These are phyloP conservation scores for Heterobasidion irregulare DNA, from an alignment of 1,284 basidiomycete genomes.

Conservation along the genomic window DNA sequence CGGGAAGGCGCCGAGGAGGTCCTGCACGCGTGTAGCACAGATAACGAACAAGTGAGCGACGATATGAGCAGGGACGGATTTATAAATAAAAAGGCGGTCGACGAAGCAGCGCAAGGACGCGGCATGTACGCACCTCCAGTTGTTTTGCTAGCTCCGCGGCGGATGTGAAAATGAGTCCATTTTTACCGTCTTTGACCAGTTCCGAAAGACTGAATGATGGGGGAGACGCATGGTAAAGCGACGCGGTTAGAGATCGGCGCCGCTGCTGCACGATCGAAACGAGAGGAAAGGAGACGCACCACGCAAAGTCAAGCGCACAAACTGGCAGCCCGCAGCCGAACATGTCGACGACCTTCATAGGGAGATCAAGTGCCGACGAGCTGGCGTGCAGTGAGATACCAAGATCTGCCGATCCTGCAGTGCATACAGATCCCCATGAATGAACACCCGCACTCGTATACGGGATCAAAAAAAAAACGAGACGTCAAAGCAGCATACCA, in stretches of 20 bases:
- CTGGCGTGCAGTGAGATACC: conserved; percentile 90
- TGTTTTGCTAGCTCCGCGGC: conserved; percentile 66
- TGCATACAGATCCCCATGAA: not conserved
- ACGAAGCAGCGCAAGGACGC: not conserved
- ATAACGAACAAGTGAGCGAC: not conserved
- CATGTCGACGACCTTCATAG: conserved; percentile 99
- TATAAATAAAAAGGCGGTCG: conserved; percentile 3
- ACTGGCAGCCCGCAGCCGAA: conserved; percentile 95
- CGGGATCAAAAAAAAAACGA: not conserved
- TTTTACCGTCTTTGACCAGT: conserved; percentile 76
- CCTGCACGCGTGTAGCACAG: conserved; percentile 26
- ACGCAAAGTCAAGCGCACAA: conserved; percentile 82
- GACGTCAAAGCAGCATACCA: conserved; percentile 31
- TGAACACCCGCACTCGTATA: not conserved
- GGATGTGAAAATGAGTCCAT: conserved; percentile 75
- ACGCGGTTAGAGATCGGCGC: not conserved
- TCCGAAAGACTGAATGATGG: conserved; percentile 58
- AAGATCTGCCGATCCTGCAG: conserved; percentile 82
- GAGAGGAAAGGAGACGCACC: conserved; percentile 38
- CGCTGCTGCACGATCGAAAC: not conserved
- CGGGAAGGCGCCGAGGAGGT: conserved; percentile 57
- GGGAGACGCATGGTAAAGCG: not conserved
- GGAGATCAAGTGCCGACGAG: conserved; percentile 87
- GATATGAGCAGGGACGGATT: not conserved
- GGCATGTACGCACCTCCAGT: conserved; percentile 47